phyloP scores from a whole-genome alignment of 805 yeast species.

The Maudiozyma bulderi region DNA sequence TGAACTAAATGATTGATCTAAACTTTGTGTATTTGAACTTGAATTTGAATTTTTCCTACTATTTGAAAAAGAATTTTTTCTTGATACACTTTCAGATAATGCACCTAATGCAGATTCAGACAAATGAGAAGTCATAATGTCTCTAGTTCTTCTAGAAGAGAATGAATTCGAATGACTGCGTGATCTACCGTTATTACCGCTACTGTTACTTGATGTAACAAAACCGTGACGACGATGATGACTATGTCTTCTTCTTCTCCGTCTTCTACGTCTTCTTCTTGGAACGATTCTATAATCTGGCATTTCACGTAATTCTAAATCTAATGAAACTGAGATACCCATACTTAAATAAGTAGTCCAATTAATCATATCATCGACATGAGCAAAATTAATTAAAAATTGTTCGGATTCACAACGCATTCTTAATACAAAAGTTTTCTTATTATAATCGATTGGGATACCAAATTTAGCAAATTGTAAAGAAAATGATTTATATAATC shows the following conservation, averaged over 20 bases:
- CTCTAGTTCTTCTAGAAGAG: neutral
- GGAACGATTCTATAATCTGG: conserved; percentile 80
- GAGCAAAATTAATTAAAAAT: conserved; percentile 54
- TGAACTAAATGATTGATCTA: neutral
- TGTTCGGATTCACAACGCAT: conserved; percentile 80
- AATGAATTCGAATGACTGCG: neutral
- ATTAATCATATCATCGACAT: conserved; percentile 56
- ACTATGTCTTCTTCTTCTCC: conserved; percentile 18
- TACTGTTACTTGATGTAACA: neutral
- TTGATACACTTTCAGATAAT: neutral
- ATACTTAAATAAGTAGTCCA: conserved; percentile 69
- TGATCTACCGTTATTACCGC: neutral
- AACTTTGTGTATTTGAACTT: neutral
- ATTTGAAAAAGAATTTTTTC: neutral
- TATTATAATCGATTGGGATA: conserved; percentile 73
- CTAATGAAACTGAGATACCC: conserved; percentile 75
- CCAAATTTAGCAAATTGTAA: conserved; percentile 81
- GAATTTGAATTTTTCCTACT: neutral
- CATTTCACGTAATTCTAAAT: conserved; percentile 56
- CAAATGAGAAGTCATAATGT: neutral
- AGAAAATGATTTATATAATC: conserved; percentile 56
- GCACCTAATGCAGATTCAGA: neutral
- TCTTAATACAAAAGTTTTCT: conserved; percentile 58
- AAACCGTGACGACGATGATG: neutral
- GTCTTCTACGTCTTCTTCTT: conserved; percentile 48